phyloP scores from a whole-genome alignment of 139 green algal genomes.

The Coelastrella sp. region DNA sequence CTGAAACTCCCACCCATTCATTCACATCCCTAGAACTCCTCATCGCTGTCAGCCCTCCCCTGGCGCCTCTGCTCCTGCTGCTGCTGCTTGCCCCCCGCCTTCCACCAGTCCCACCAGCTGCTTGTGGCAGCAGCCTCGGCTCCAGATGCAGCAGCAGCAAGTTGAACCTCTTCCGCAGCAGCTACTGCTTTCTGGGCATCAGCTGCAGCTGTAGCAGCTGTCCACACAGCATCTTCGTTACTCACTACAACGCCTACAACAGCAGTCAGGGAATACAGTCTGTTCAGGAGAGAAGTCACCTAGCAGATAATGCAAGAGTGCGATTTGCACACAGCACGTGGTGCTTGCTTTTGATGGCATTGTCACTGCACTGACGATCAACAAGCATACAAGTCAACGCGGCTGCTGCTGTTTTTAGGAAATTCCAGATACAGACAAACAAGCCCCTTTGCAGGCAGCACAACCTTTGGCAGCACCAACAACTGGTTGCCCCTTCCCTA shows the following conservation, averaged over 20 bases:
- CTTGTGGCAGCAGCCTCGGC: background rate
- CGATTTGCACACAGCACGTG: too few species aligned
- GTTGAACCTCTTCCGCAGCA: background rate
- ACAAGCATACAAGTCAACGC: too few species aligned
- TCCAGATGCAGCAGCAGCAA: background rate
- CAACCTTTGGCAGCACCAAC: too few species aligned
- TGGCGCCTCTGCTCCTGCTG: background rate
- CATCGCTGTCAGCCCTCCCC: background rate
- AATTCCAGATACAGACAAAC: too few species aligned
- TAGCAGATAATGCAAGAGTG: too few species aligned
- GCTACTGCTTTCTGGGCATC: background rate
- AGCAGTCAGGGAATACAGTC: background rate
- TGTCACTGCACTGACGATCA: too few species aligned
- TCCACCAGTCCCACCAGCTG: slow-evolving; percentile 10
- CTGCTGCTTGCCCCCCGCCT: background rate
- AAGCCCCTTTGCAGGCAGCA: too few species aligned
- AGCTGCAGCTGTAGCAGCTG: background rate
- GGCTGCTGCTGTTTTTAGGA: too few species aligned
- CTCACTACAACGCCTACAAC: background rate
- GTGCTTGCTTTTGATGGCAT: too few species aligned
- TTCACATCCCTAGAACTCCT: background rate
- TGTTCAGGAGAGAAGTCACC: background rate
- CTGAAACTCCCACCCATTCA: background rate
- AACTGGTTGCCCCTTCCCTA: too few species aligned
- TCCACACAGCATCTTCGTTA: background rate